Evolutionary conservation across 176 grass and related monocot species (phyloP).

Genomic region (Musa itinerans): DNA sequence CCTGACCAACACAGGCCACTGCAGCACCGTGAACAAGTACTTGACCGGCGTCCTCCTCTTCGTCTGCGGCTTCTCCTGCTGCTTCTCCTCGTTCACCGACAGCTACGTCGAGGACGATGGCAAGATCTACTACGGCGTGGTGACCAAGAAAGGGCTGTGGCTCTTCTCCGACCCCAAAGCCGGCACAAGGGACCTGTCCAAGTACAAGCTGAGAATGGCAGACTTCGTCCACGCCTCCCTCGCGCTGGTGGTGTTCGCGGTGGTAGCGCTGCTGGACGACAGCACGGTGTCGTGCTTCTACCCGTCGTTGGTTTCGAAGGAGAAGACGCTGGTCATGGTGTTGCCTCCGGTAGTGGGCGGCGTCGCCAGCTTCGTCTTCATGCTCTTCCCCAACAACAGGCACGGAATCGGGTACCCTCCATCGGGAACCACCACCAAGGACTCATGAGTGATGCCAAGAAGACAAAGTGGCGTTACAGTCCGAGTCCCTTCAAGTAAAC

Average conservation of each 20-base stretch:
- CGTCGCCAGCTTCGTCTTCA: background rate
- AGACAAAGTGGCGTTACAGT: too few species aligned
- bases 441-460: too few species aligned
- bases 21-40: slow-evolving; percentile 2
- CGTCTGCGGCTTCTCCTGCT: slow-evolving; percentile 4
- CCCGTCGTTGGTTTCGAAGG: background rate
- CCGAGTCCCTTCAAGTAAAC: too few species aligned
- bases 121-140: slow-evolving; percentile 5
- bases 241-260: background rate
- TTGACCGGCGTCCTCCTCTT: slow-evolving; percentile 1
- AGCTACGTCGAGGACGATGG: slow-evolving; percentile 2
- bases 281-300: slow-evolving; percentile 1
- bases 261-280: background rate
- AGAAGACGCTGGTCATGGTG: slow-evolving; percentile 3
- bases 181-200: background rate
- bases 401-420: slow-evolving; percentile 4
- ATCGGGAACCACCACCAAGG: background rate
- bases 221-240: background rate
- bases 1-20: slow-evolving; percentile 11
- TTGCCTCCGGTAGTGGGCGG: background rate
- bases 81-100: slow-evolving; percentile 11
- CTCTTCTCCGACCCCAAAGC: background rate
- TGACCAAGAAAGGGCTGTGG: slow-evolving; percentile 9
- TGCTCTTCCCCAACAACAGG: background rate
- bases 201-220: background rate